Evolutionary conservation across 2,329 filamentous ascomycete species (phyloP).

Genomic region (Aspergillus texensis): DNA sequence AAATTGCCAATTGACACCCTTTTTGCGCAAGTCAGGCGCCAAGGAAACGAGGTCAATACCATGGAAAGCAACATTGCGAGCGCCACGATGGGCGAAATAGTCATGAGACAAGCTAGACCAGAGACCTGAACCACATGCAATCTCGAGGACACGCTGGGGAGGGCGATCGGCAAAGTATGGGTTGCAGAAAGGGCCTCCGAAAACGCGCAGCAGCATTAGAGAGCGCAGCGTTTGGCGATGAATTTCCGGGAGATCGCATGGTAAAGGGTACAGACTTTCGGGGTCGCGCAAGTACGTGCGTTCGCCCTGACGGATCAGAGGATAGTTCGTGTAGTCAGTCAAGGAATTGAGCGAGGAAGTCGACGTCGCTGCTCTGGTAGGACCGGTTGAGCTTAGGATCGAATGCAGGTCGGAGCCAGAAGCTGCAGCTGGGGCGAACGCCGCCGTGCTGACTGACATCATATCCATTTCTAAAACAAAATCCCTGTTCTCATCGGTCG

Average conservation of each 20-base stretch:
- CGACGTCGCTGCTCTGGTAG: constrained; percentile 34
- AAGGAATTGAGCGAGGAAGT: constrained; percentile 39
- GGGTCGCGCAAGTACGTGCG: constrained; percentile 80
- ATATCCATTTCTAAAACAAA: constrained; percentile 29
- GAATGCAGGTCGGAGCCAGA: constrained; percentile 39
- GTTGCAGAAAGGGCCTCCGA: constrained; percentile 77
- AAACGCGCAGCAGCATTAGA: constrained; percentile 76
- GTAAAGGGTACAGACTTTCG: constrained; percentile 76
- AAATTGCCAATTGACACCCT: constrained; percentile 85
- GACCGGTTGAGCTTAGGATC: constrained; percentile 34
- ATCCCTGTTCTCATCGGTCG: constrained; percentile 23
- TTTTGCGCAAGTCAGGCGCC: constrained; percentile 64
- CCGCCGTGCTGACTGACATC: constrained; percentile 32
- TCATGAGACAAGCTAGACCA: constrained; percentile 89
- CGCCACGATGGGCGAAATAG: constrained; percentile 70
- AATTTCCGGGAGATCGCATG: constrained; percentile 82
- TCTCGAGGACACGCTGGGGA: constrained; percentile 77
- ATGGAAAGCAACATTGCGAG: constrained; percentile 72
- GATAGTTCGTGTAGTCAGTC: constrained; percentile 49
- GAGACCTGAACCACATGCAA: constrained; percentile 84
- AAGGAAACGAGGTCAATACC: constrained; percentile 80
- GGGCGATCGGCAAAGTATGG: constrained; percentile 67
- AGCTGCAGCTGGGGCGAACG: constrained; percentile 29
- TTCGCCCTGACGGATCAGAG: constrained; percentile 74
- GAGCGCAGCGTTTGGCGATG: constrained; percentile 86